These are phyloP conservation scores for Beauveria pseudobassiana DNA, from an alignment of 2,329 filamentous ascomycete genomes.

Conservation along the genomic window DNA sequence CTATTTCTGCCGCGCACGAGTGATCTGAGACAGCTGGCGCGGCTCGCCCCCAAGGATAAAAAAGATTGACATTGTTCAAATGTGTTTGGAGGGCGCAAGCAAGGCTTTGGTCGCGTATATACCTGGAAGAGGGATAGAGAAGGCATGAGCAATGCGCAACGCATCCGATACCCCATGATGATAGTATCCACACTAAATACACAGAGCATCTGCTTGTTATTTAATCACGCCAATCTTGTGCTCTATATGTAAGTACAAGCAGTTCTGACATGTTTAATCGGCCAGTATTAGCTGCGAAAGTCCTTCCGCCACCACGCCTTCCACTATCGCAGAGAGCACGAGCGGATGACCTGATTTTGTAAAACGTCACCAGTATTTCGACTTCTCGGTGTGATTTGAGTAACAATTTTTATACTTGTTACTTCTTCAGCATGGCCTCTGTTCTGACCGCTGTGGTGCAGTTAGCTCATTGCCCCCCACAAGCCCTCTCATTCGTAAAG, in stretches of 20 bases:
- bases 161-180: background rate
- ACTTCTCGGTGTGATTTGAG: too few species aligned
- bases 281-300: background rate
- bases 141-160: background rate
- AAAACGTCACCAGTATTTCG: too few species aligned
- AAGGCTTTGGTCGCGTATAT: conserved; percentile 68
- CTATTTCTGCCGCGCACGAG: conserved; percentile 83
- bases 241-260: too few species aligned
- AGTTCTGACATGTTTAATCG: background rate
- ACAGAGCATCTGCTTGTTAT: background rate
- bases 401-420: background rate
- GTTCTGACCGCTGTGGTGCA: background rate
- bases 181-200: background rate
- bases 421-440: background rate
- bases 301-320: too few species aligned
- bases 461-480: conserved; percentile 3
- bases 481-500: background rate
- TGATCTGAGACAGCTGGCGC: conserved; percentile 70
- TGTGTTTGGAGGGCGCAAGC: conserved; percentile 84
- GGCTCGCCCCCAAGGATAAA: conserved; percentile 36
- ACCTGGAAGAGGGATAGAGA: conserved; percentile 24
- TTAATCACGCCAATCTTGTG: background rate
- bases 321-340: too few species aligned
- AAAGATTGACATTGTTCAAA: conserved; percentile 74
- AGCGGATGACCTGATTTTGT: too few species aligned